These are phyloP conservation scores for Sporothrix mexicana DNA, from an alignment of 2,329 filamentous ascomycete species.

Conservation along the genomic window DNA sequence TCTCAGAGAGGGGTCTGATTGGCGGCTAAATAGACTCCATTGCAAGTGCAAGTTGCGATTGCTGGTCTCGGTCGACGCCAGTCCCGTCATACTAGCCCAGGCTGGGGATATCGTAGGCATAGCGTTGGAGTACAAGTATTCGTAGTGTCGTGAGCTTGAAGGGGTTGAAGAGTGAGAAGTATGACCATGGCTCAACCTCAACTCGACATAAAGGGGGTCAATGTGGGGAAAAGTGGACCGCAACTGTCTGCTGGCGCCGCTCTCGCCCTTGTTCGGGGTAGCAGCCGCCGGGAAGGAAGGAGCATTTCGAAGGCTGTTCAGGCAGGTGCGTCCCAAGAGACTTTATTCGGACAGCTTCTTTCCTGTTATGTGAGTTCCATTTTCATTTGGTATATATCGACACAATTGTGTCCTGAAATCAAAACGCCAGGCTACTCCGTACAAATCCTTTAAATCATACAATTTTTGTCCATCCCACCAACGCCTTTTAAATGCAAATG, in stretches of 20 bases:
- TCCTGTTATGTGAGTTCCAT: slow-evolving; percentile 2
- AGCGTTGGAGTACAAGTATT: not conserved
- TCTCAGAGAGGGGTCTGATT: slow-evolving; percentile 14
- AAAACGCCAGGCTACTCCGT: not conserved
- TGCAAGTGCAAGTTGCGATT: not conserved
- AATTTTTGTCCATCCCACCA: not conserved
- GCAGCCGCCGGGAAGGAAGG: slow-evolving; percentile 5
- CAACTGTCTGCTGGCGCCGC: not conserved
- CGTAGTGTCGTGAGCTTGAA: not conserved
- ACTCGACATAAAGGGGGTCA: not conserved
- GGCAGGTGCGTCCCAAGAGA: not conserved
- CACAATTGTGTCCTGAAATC: not conserved
- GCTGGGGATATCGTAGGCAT: slow-evolving; percentile 14
- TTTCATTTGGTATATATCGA: not conserved
- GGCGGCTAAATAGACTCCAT: slow-evolving; percentile 30
- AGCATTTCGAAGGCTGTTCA: not conserved
- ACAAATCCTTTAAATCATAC: not conserved
- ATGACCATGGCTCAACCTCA: not conserved
- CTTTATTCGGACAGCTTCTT: not conserved
- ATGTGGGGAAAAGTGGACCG: slow-evolving; percentile 27
- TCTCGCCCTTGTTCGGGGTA: slow-evolving; percentile 23
- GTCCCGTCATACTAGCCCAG: not conserved
- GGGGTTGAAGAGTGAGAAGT: not conserved
- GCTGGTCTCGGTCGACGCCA: not conserved
- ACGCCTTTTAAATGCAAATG: slow-evolving; percentile 17